A percentile compares a stretch with the other conserved stretches of the same genome.
Evolutionary conservation across 139 green algal species (phyloP).

Genomic region (Chlamydomonas sp.): DNA sequence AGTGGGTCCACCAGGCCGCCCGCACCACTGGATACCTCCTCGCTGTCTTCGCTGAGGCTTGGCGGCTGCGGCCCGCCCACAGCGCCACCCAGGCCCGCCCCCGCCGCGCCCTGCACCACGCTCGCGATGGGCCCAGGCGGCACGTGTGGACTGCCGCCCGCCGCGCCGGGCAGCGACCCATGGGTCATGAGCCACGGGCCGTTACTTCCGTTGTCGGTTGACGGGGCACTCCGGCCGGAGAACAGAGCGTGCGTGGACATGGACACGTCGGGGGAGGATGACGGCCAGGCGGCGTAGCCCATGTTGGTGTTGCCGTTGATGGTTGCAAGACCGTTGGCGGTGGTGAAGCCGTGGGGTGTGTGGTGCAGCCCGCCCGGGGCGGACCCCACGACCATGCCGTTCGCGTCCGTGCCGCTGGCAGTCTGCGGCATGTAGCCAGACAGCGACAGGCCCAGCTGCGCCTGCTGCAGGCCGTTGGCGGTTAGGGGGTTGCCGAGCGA

Average conservation of each 20-base stretch:
- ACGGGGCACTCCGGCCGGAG: not conserved
- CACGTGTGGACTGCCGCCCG: not conserved
- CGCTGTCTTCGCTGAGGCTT: constrained; percentile 34
- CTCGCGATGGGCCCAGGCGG: not conserved
- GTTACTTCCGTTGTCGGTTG: not conserved
- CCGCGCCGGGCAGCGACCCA: not conserved
- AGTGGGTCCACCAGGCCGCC: constrained; percentile 5
- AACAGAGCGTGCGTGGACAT: not conserved
- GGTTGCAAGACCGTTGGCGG: not conserved
- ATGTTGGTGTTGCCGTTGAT: not conserved
- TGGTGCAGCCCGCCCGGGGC: not conserved
- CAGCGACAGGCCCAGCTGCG: no score
- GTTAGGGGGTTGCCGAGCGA: no score
- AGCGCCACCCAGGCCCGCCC: not conserved
- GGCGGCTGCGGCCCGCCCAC: not conserved
- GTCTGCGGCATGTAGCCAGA: no score
- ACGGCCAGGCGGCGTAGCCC: constrained; percentile 19
- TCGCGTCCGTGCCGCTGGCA: not conserved
- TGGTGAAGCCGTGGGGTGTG: not conserved
- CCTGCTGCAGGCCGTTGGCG: no score
- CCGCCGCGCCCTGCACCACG: not conserved
- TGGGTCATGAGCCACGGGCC: constrained; percentile 12
- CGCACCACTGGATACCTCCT: constrained; percentile 10
- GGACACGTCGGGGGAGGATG: constrained; percentile 1
- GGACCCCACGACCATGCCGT: not conserved